Evolutionary conservation across 2,329 filamentous ascomycete species (phyloP), one percentile per base, ranked within the genome.

Genomic region (Drechslerella dactyloides): DNA sequence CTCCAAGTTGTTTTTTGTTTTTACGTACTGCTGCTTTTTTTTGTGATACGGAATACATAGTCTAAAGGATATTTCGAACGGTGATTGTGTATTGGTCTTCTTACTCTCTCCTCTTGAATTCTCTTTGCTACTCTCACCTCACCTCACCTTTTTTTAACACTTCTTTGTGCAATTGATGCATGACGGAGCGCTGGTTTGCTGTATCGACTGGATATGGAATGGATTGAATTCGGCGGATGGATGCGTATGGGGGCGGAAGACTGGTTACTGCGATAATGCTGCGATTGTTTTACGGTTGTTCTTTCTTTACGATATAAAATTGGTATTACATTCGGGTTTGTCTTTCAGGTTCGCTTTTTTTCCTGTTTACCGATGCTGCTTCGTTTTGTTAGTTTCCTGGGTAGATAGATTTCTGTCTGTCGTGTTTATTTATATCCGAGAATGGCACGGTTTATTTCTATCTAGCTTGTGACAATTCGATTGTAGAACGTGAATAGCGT

Each of bases 401-500:
- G 55, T 64, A 70, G 66, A 70, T 70, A 70, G 66, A 70, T 64
- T 44, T 24, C 48, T 63, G 54, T 70, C 35, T 42, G 37, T 37
- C 33, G 6, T 37, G 4, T 63, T 24, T 63, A 24, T 30, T 23
- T 15, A 40, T 64, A 55, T 55, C 51, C 21, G 37, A 70, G 66
- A 70, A 70, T 70, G 66, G 63, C 59, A 63, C 55, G 50, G n/a
- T n/a, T n/a, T n/a, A n/a, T n/a, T n/a, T n/a, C n/a, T n/a, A n/a
- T n/a, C n/a, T n/a, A n/a, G n/a, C n/a, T n/a, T n/a, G n/a, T n/a
- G n/a, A n/a, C n/a, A n/a, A n/a, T n/a, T n/a, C n/a, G n/a, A n/a
- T n/a, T n/a, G n/a, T n/a, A n/a, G n/a, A n/a, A n/a, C n/a, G n/a
- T n/a, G n/a, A n/a, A n/a, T n/a, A n/a, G n/a, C n/a, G n/a, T n/a